These are phyloP conservation scores for Glonium stellatum DNA, from an alignment of 495 filamentous ascomycete genomes.

Conservation along the genomic window DNA sequence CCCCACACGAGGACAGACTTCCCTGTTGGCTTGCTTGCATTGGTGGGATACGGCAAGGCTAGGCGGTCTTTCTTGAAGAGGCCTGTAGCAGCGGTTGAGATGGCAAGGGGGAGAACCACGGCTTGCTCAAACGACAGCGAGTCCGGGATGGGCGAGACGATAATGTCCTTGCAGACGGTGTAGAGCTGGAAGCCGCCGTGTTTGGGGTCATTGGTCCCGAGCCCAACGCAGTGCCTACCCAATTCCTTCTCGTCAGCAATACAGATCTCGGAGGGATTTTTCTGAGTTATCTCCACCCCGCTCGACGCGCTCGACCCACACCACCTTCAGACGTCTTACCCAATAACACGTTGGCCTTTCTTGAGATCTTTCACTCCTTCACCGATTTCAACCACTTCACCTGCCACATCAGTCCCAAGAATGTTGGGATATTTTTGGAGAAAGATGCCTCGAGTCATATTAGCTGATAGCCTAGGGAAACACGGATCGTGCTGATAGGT, in stretches of 20 bases:
- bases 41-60: constrained; percentile 34
- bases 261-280: no score
- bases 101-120: constrained; percentile 46
- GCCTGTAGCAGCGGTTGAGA: constrained; percentile 48
- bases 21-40: constrained; percentile 29
- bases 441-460: constrained; percentile 24
- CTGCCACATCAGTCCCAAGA: constrained; percentile 41
- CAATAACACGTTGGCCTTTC: constrained; percentile 42
- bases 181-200: constrained; percentile 46
- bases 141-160: constrained; percentile 44
- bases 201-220: constrained; percentile 25
- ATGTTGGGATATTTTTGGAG: constrained; percentile 38
- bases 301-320: no score
- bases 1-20: constrained; percentile 54
- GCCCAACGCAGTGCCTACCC: constrained; percentile 29
- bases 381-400: constrained; percentile 41
- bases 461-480: not conserved
- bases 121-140: constrained; percentile 43
- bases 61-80: constrained; percentile 44
- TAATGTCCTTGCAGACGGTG: constrained; percentile 32
- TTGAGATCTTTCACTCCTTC: constrained; percentile 38
- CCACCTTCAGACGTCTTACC: constrained; percentile 19
- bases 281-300: no score
- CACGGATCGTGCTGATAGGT: not conserved
- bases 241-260: not conserved